A percentile compares a stretch with the other conserved stretches of the same genome.
Conservation (phyloP, 1,284 basidiomycete species). For the Cutaneotrichosporon mucoides region DNA sequence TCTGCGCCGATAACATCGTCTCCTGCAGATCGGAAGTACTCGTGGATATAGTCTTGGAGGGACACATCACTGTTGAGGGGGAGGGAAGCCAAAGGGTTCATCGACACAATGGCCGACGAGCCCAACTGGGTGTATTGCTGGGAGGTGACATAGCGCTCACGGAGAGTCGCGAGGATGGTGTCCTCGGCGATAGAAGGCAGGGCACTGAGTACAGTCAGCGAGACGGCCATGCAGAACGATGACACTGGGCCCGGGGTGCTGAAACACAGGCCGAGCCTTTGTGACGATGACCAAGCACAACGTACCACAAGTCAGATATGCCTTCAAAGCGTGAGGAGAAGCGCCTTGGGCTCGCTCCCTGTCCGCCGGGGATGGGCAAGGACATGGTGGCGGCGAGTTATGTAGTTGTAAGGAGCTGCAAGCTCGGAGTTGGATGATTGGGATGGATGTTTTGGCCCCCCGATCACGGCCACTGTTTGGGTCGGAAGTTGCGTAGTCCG, state of each 20-base stretch:
- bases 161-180: constrained; percentile 60
- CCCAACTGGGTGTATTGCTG: constrained; percentile 75
- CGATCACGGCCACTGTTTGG: neutral
- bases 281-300: neutral
- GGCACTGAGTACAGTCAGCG: constrained; percentile 18
- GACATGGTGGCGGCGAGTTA: constrained; percentile 10
- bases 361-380: constrained; percentile 7
- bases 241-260: no score
- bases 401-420: neutral
- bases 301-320: constrained; percentile 39
- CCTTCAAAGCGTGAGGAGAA: constrained; percentile 34
- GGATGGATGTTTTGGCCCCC: neutral
- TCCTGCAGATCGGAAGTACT: constrained; percentile 58
- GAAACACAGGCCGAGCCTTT: no score
- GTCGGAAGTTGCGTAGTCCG: no score
- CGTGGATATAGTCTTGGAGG: constrained; percentile 74
- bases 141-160: constrained; percentile 79
- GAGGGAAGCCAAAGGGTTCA: constrained; percentile 86
- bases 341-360: constrained; percentile 8
- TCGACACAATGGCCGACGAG: constrained; percentile 65
- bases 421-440: neutral
- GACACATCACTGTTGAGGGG: constrained; percentile 72
- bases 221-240: neutral
- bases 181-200: constrained; percentile 46
- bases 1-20: constrained; percentile 47